Evolutionary conservation across 176 grass and related monocot species (phyloP).

Genomic region (Aegilops speltoides): DNA sequence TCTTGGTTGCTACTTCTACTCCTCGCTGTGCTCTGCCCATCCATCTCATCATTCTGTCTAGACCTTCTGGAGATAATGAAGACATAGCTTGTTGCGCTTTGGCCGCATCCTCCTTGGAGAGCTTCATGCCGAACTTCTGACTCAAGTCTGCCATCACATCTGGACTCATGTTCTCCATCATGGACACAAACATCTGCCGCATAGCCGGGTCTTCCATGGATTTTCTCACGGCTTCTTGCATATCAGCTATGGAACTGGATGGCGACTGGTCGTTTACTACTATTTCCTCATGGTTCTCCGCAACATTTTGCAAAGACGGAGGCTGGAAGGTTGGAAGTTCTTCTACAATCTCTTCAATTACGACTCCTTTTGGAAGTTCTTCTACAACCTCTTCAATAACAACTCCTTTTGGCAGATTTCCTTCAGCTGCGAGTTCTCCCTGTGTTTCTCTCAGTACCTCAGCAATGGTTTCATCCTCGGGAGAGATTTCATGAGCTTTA

Average conservation of each 20-base stretch:
- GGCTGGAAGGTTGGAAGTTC: constrained; percentile 24
- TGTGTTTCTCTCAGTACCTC: constrained; percentile 53
- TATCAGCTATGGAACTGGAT: constrained; percentile 44
- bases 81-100: constrained; percentile 78
- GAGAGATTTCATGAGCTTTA: constrained; percentile 65
- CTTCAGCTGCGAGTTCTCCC: constrained; percentile 29
- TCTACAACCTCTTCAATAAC: constrained; percentile 81
- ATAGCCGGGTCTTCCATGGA: constrained; percentile 83
- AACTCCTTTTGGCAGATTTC: constrained; percentile 31
- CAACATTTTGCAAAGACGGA: constrained; percentile 23
- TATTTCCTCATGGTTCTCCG: constrained; percentile 11
- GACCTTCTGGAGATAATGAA: constrained; percentile 65
- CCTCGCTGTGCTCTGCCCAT: constrained; percentile 67
- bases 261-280: constrained; percentile 36
- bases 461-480: constrained; percentile 95
- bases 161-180: constrained; percentile 89
- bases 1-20: constrained; percentile 59
- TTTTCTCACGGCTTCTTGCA: constrained; percentile 67
- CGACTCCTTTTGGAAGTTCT: constrained; percentile 42
- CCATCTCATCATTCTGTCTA: constrained; percentile 93
- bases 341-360: constrained; percentile 84
- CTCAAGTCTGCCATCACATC: constrained; percentile 91
- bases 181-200: constrained; percentile 76
- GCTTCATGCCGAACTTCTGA: constrained; percentile 74
- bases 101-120: constrained; percentile 77